phyloP scores from a whole-genome alignment of 352 stramenopile species.

The Pythium plurisporium region DNA sequence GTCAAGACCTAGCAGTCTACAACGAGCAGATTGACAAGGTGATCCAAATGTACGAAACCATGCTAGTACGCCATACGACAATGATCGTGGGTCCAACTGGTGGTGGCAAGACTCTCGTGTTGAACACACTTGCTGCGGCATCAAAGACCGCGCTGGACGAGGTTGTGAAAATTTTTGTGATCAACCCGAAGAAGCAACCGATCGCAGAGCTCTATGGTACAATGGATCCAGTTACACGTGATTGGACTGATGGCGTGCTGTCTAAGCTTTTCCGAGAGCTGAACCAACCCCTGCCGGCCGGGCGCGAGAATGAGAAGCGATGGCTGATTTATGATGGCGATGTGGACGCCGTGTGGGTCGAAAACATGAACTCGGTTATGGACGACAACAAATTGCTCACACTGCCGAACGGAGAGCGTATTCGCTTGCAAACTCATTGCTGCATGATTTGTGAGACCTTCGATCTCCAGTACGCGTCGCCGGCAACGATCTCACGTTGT shows the following conservation, averaged over 20 bases:
- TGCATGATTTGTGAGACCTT: slow-evolving; percentile 95
- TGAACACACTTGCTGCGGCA: slow-evolving; percentile 87
- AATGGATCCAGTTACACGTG: slow-evolving; percentile 94
- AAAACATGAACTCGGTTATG: slow-evolving; percentile 98
- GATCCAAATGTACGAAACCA: slow-evolving; percentile 97
- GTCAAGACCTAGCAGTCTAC: slow-evolving; percentile 61
- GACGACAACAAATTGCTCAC: slow-evolving; percentile 96
- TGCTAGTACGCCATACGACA: slow-evolving; percentile 93
- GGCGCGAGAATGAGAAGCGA: slow-evolving; percentile 91
- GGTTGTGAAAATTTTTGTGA: slow-evolving; percentile 89
- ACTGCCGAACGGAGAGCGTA: slow-evolving; percentile 94
- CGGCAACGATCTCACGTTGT: slow-evolving; percentile 93
- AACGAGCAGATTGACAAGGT: slow-evolving; percentile 95
- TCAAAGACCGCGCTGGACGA: slow-evolving; percentile 85
- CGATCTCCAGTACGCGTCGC: slow-evolving; percentile 94
- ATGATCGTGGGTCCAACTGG: slow-evolving; percentile 95
- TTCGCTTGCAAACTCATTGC: slow-evolving; percentile 91
- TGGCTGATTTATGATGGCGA: slow-evolving; percentile 97
- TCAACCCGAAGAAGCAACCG: slow-evolving; percentile 94
- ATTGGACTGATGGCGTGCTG: slow-evolving; percentile 94
- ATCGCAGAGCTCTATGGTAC: slow-evolving; percentile 93
- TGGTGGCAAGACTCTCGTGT: slow-evolving; percentile 90
- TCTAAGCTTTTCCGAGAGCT: slow-evolving; percentile 93
- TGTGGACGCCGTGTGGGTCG: slow-evolving; percentile 95
- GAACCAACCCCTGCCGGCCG: slow-evolving; percentile 88